phyloP scores from a whole-genome alignment of 352 stramenopile genomes.

The Globisporangium parvum region DNA sequence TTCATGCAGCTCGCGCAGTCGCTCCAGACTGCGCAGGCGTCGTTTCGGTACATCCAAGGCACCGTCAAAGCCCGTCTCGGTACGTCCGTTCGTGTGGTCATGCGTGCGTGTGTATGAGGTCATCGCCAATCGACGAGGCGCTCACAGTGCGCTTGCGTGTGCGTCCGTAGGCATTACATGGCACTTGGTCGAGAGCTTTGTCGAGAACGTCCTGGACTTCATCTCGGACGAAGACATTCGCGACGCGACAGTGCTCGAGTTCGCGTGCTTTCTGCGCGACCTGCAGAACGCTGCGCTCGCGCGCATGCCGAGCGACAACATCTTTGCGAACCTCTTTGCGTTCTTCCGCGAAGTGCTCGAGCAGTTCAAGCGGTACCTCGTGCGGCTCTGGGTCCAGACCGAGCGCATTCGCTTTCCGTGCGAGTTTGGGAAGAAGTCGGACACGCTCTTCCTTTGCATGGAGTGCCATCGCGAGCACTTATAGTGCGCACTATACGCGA shows the following conservation, averaged over 20 bases:
- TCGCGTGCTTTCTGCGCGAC: conserved; percentile 46
- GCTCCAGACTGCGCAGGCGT: conserved; percentile 57
- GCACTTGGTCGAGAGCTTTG: conserved; percentile 52
- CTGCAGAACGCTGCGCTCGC: conserved; percentile 22
- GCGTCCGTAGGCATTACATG: conserved; percentile 34
- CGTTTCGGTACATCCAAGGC: conserved; percentile 55
- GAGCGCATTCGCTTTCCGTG: conserved; percentile 64
- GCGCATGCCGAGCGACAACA: conserved; percentile 33
- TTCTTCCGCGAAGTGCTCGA: conserved; percentile 59
- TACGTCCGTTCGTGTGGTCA: conserved; percentile 6
- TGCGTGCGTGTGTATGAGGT: neutral
- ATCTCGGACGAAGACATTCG: conserved; percentile 71
- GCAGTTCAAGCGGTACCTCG: conserved; percentile 69
- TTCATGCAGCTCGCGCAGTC: conserved; percentile 53
- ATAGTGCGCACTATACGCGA: conserved; percentile 17
- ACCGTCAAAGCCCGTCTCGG: conserved; percentile 46
- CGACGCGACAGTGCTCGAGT: conserved; percentile 53
- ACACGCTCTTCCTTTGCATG: conserved; percentile 75
- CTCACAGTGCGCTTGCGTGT: neutral
- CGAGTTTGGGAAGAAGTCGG: conserved; percentile 78
- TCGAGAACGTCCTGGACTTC: conserved; percentile 59
- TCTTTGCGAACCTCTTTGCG: conserved; percentile 48
- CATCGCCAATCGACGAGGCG: neutral
- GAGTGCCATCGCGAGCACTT: conserved; percentile 78
- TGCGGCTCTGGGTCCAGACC: conserved; percentile 42